These are phyloP conservation scores for Ceratocystiopsis brevicomis DNA, from an alignment of 2,329 filamentous ascomycete species.

Conservation along the genomic window DNA sequence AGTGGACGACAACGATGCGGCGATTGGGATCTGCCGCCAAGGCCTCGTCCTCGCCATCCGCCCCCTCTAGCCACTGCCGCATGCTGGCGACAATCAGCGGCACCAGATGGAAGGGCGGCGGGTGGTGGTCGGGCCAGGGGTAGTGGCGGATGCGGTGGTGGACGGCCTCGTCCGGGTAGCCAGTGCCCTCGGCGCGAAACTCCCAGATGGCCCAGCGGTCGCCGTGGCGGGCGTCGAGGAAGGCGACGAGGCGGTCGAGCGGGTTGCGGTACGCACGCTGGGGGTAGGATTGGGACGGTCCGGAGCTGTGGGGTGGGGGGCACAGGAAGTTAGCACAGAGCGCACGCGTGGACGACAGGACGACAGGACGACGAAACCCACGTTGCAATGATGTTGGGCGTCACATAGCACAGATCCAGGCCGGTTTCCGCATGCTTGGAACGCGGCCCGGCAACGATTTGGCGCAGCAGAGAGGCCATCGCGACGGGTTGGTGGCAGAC, in stretches of 20 bases:
- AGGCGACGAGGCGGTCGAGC: conserved; percentile 67
- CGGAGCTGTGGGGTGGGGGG: conserved; percentile 50
- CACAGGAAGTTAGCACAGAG: not conserved
- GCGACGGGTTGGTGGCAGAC: not conserved
- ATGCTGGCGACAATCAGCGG: conserved; percentile 83
- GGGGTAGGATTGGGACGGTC: conserved; percentile 75
- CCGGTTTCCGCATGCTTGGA: conserved; percentile 69
- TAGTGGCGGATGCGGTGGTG: conserved; percentile 76
- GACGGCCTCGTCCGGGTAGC: conserved; percentile 81
- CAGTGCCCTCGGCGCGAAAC: conserved; percentile 89
- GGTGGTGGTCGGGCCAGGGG: conserved; percentile 93
- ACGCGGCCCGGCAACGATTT: conserved; percentile 79
- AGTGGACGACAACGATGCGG: conserved; percentile 79
- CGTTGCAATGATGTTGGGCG: conserved; percentile 53
- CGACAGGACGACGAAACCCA: conserved; percentile 12
- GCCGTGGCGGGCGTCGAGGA: conserved; percentile 70
- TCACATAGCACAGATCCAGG: conserved; percentile 91
- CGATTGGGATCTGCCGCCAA: conserved; percentile 10
- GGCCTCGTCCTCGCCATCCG: conserved; percentile 7
- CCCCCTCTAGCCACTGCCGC: conserved; percentile 61
- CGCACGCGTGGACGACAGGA: not conserved
- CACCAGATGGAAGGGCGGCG: conserved; percentile 76
- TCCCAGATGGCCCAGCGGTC: conserved; percentile 91
- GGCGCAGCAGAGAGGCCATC: conserved; percentile 64
- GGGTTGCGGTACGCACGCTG: conserved; percentile 89